Base-by-base conservation (phyloP, 257 asterid species). In the Capsicum pubescens region DNA sequence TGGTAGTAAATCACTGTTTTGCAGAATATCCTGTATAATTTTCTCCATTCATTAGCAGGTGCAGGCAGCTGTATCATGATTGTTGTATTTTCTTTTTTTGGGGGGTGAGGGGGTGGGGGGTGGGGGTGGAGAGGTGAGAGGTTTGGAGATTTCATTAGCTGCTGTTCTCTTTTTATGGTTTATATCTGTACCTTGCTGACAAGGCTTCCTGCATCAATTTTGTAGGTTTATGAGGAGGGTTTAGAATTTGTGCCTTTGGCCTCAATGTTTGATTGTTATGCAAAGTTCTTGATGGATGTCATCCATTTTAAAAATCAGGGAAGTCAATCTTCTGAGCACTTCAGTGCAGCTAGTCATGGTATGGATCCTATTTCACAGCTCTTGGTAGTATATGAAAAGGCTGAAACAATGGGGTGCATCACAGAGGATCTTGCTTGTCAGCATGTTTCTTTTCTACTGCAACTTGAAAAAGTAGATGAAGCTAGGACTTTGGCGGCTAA, bases 221-320 rank as follows among this genome's bases (percentile, higher is more conserved):
- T 89, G 82, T 87, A 96, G 99, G 95, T 92, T 89, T 96, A 93
- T 9, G 98, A 94, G 87, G 95, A 94, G 77, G 97, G 93, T 83
- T 84, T 94, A 85, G 84, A 85, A 74, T 81, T 39, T 86, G 64
- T 89, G 60, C 94, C 98, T 74, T 93, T 97, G 59, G 88, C 89
- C 80, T 58, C 61, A 21, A 85, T 93, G 90, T 87, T 93, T 67
- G 87, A 89, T 76, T 90, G 88, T 77, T 95, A 95, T 83, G 87
- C 87, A 15, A 93, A 91, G 88, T 94, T 94, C 87, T 90, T 96
- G 87, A 86, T 85, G 90, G 94, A 91, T 68, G 91, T 88, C 68
- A 85, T 88, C 82, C 58, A 17, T 85, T 81, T 77, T 63, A 89
- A 84, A 79, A 84, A 69, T 55, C 82, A 64, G 78, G 88, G 76